Base-by-base conservation (phyloP, 441 rosid species). In the Geranium incanum region DNA sequence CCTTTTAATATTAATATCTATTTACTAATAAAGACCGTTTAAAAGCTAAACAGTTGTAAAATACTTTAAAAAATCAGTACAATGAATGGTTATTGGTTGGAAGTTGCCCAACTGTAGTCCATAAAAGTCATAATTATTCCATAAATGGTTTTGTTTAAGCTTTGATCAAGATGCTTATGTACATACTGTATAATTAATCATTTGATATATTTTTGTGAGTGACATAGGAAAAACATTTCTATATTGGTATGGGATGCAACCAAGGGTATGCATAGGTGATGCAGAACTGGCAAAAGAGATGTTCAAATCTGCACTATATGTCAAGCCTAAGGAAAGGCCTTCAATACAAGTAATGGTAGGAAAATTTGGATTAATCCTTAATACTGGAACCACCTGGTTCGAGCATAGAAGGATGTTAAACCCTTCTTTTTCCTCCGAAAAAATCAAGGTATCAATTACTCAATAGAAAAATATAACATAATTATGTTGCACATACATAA, bases 341-440 rank as follows among this genome's bases (percentile, higher is more conserved):
- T 33, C 70, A 1, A 0, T 72, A 18, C 13, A 21, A 68, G 65
- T 19, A 45, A 28, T 82, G 23, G 6, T 70, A 11, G 88, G 90
- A 12, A 76, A 69, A 18, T 48, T 48, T 12, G 87, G 86, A 67
- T 70, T 83, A 64, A 6, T 38, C 43, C 55, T 82, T 3, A 36
- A 74, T 0, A 77, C 84, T 5, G 90, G 84, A 60, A 62, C 8
- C 7, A 82, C 82, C n/a, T 83, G 90, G 90, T 72, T 66, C 28
- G 80, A 77, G 16, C 89, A 74, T 36, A 75, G 89, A 80, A 70
- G 72, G 57, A 81, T 82, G 45, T 39, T 82, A 15, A 82, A 80
- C 38, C 86, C 87, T 67, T 88, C 80, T 13, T 86, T 83, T 78
- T 71, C 82, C 36, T 16, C 72, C 0, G 85, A 86, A 66, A 72